These are phyloP conservation scores for Aspergillus asperescens DNA, from an alignment of 495 filamentous ascomycete species.

Conservation along the genomic window DNA sequence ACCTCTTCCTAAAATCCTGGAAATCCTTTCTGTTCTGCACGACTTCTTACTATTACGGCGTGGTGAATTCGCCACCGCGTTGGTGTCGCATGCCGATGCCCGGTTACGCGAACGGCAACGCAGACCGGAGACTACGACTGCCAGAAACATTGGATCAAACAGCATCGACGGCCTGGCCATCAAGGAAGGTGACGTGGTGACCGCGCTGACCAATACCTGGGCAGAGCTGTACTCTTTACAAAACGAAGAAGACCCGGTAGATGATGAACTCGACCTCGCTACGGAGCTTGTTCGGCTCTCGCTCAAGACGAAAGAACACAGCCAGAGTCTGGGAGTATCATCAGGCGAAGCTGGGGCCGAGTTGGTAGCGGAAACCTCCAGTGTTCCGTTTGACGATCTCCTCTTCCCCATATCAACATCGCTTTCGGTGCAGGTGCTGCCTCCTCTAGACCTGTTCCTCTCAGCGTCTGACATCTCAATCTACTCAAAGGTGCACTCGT, in stretches of 20 bases:
- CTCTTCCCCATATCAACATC: constrained; percentile 71
- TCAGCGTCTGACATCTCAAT: constrained; percentile 63
- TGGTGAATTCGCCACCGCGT: constrained; percentile 83
- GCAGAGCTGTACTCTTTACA: constrained; percentile 67
- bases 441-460: constrained; percentile 85
- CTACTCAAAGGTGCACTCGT: constrained; percentile 81
- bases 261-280: constrained; percentile 73
- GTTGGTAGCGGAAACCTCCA: constrained; percentile 27
- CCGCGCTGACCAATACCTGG: constrained; percentile 71
- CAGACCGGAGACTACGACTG: constrained; percentile 18
- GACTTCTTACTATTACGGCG: constrained; percentile 83
- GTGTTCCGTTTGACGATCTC: constrained; percentile 64
- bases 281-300: constrained; percentile 68
- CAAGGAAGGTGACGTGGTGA: constrained; percentile 80
- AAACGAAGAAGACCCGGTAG: constrained; percentile 65
- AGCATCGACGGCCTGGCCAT: constrained; percentile 56
- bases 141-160: constrained; percentile 23
- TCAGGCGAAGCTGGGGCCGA: constrained; percentile 31
- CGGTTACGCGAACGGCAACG: constrained; percentile 53
- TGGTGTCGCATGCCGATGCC: constrained; percentile 79
- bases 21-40: constrained; percentile 69
- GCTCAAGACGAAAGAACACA: constrained; percentile 37
- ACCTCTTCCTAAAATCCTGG: constrained; percentile 67
- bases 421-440: constrained; percentile 66
- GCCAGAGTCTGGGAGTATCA: constrained; percentile 28